These are phyloP conservation scores for Penicillium dipodomyicola DNA, from an alignment of 495 filamentous ascomycete species.

Conservation along the genomic window DNA sequence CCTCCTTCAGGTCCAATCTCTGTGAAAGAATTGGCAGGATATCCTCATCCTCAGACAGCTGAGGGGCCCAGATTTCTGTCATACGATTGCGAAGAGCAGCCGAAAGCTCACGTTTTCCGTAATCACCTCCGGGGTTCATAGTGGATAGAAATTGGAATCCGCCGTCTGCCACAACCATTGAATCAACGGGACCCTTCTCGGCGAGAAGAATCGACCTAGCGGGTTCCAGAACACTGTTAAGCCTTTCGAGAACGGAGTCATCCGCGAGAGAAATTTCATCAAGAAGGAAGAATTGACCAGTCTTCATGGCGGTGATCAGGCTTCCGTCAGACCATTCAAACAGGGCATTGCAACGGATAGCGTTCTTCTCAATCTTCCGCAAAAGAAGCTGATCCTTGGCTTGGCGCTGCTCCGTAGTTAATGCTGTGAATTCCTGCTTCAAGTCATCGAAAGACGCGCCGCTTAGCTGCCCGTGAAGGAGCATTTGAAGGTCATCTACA, in stretches of 20 bases:
- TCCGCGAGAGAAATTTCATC: slow-evolving; percentile 98
- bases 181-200: slow-evolving; percentile 83
- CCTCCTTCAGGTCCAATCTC: slow-evolving; percentile 62
- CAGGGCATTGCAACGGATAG: slow-evolving; percentile 67
- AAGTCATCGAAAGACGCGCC: slow-evolving; percentile 43
- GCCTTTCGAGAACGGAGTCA: slow-evolving; percentile 91
- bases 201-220: slow-evolving; percentile 82
- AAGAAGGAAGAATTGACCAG: slow-evolving; percentile 84
- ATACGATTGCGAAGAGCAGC: slow-evolving; percentile 94
- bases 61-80: slow-evolving; percentile 97
- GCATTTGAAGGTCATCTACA: slow-evolving; percentile 55
- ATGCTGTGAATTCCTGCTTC: slow-evolving; percentile 47
- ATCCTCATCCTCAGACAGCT: slow-evolving; percentile 74
- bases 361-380: slow-evolving; percentile 56
- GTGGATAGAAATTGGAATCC: slow-evolving; percentile 97
- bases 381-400: slow-evolving; percentile 50
- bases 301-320: slow-evolving; percentile 91
- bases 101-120: slow-evolving; percentile 95
- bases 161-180: slow-evolving; percentile 69
- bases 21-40: slow-evolving; percentile 79
- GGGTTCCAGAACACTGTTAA: slow-evolving; percentile 97
- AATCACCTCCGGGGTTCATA: slow-evolving; percentile 99
- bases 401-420: slow-evolving; percentile 29
- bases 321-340: slow-evolving; percentile 98
- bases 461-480: slow-evolving; percentile 31